Conservation (phyloP, 352 stramenopile species). For the Thraustotheca clavata region DNA sequence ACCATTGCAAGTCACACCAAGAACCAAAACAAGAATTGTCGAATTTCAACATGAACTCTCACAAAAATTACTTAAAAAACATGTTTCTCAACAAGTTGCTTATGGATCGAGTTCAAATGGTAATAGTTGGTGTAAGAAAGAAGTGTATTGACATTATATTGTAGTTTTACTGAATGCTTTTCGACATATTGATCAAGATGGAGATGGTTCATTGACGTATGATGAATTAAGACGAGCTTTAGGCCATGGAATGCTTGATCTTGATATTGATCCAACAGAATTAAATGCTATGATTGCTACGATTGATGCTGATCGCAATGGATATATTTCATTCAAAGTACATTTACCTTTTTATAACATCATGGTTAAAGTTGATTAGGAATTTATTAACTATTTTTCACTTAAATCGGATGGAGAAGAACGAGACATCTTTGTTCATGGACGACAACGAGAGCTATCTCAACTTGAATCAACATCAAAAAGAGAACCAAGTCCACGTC, state of each 20-base stretch:
- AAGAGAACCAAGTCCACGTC: slow-evolving; percentile 36
- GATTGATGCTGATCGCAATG: slow-evolving; percentile 61
- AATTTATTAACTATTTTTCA: slow-evolving; percentile 80
- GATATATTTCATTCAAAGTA: slow-evolving; percentile 55
- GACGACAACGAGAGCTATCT: slow-evolving; percentile 45
- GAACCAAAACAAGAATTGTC: slow-evolving; percentile 51
- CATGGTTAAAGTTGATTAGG: slow-evolving; percentile 21
- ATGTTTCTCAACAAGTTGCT: slow-evolving; percentile 26
- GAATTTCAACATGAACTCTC: slow-evolving; percentile 54
- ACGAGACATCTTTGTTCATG: slow-evolving; percentile 58
- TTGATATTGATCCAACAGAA: slow-evolving; percentile 40
- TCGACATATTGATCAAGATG: slow-evolving; percentile 67
- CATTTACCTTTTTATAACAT: neutral
- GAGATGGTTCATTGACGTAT: slow-evolving; percentile 66
- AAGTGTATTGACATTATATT: neutral
- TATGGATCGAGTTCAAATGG: slow-evolving; percentile 16
- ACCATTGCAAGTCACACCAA: slow-evolving; percentile 49
- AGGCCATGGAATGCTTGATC: slow-evolving; percentile 46
- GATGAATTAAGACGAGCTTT: slow-evolving; percentile 52
- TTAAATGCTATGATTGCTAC: slow-evolving; percentile 68
- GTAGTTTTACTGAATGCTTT: slow-evolving; percentile 59
- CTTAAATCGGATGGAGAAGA: slow-evolving; percentile 42
- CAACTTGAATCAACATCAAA: slow-evolving; percentile 48
- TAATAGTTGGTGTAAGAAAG: neutral
- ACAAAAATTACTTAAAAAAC: slow-evolving; percentile 43